These are phyloP conservation scores for Blastomyces parvus DNA, from an alignment of 2,329 filamentous ascomycete genomes.

Conservation along the genomic window DNA sequence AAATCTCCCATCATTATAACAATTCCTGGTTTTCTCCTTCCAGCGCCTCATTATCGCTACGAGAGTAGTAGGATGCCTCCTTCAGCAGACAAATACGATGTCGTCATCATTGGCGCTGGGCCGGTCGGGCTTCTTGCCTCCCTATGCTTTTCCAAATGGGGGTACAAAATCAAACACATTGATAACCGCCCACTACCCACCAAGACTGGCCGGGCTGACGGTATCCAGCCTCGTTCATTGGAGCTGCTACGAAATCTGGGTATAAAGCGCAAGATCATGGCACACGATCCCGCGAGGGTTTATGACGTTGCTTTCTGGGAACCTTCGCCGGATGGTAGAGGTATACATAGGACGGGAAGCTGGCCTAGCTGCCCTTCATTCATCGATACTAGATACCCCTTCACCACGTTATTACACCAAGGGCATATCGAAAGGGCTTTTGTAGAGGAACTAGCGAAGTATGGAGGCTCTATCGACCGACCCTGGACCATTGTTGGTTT, in stretches of 20 bases:
- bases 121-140: slow-evolving; percentile 82
- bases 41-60: neutral
- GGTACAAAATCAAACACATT: slow-evolving; percentile 85
- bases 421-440: slow-evolving; percentile 64
- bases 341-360: slow-evolving; percentile 52
- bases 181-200: slow-evolving; percentile 34
- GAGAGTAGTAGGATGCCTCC: neutral
- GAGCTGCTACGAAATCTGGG: slow-evolving; percentile 38
- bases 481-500: slow-evolving; percentile 56
- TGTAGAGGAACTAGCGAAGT: slow-evolving; percentile 53
- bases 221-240: slow-evolving; percentile 36
- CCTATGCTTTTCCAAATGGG: slow-evolving; percentile 81
- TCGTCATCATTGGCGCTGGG: slow-evolving; percentile 79
- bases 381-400: slow-evolving; percentile 56
- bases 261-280: slow-evolving; percentile 32
- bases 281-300: slow-evolving; percentile 64
- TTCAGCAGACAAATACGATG: slow-evolving; percentile 47
- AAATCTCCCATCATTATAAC: neutral
- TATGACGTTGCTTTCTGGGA: slow-evolving; percentile 63
- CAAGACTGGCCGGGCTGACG: slow-evolving; percentile 37
- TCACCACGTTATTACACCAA: slow-evolving; percentile 62
- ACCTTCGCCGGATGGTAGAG: slow-evolving; percentile 41
- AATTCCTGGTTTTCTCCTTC: neutral
- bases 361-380: slow-evolving; percentile 88
- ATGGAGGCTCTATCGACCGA: slow-evolving; percentile 47